These are phyloP conservation scores for Aspergillus piperis DNA, from an alignment of 2,329 filamentous ascomycete genomes.

Conservation along the genomic window DNA sequence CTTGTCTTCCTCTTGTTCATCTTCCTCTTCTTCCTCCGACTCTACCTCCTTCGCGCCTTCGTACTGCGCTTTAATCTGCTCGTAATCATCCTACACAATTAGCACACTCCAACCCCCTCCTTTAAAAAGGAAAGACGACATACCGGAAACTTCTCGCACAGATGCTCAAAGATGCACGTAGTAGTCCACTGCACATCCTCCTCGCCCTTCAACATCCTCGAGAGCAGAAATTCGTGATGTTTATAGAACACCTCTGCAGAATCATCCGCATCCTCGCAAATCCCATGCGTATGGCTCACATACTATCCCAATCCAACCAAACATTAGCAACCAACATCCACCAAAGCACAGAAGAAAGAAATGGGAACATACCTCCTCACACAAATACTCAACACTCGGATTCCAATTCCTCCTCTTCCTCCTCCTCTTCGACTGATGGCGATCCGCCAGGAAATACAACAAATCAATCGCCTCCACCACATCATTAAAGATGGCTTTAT, in stretches of 20 bases:
- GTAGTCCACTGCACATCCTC: conserved; percentile 49
- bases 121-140: conserved; percentile 9
- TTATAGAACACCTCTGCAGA: conserved; percentile 50
- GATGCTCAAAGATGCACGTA: conserved; percentile 47
- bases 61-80: conserved; percentile 30
- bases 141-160: conserved; percentile 47
- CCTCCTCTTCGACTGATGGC: conserved; percentile 48
- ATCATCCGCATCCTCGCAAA: conserved; percentile 48
- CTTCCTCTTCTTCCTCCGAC: conserved; percentile 19
- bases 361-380: conserved; percentile 37
- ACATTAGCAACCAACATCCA: not conserved
- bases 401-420: conserved; percentile 37
- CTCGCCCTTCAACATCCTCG: conserved; percentile 49
- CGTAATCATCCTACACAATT: conserved; percentile 35
- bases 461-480: conserved; percentile 62
- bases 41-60: conserved; percentile 23
- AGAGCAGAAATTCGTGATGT: conserved; percentile 49
- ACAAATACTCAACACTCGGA: conserved; percentile 41
- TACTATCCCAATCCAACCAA: conserved; percentile 32
- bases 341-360: not conserved
- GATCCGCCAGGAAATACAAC: conserved; percentile 63
- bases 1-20: no score
- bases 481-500: conserved; percentile 54
- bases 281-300: conserved; percentile 43
- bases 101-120: not conserved